These are phyloP conservation scores for Trypanosomatidae sp. DNA, from an alignment of 208 protist species.

Conservation along the genomic window DNA sequence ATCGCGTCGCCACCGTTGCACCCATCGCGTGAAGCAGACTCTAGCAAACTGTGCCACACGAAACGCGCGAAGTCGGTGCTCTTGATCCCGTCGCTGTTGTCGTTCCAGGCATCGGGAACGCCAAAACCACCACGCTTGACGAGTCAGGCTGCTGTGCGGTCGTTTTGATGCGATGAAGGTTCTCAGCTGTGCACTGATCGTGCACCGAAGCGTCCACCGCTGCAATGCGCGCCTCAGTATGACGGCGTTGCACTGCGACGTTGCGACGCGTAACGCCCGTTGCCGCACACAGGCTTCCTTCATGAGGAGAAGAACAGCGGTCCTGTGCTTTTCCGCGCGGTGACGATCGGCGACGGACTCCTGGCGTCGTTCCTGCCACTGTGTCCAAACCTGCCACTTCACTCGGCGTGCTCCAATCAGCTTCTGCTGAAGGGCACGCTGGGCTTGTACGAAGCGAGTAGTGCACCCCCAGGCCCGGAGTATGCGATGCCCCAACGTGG, in stretches of 20 bases:
- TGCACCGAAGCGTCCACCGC: slow-evolving; percentile 3
- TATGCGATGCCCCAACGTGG: slow-evolving; percentile 13
- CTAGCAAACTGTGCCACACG: neutral
- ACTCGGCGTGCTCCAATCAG: slow-evolving; percentile 4
- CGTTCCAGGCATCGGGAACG: neutral
- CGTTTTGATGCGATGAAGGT: neutral
- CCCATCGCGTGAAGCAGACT: slow-evolving; percentile 10
- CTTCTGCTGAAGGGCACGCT: slow-evolving; percentile 7
- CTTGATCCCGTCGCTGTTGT: neutral
- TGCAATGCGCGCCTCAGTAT: neutral
- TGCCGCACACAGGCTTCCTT: neutral
- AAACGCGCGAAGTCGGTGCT: slow-evolving; percentile 3
- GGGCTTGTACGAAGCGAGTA: slow-evolving; percentile 3
- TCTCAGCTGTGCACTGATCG: neutral
- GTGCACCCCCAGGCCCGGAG: slow-evolving; percentile 14
- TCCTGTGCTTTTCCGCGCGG: neutral
- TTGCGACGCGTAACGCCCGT: neutral
- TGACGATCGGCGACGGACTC: slow-evolving; percentile 8
- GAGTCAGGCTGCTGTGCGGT: neutral
- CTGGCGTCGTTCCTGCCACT: slow-evolving; percentile 11
- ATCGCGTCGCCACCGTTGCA: slow-evolving; percentile 7
- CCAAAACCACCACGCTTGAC: slow-evolving; percentile 3
- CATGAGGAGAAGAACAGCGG: slow-evolving; percentile 6
- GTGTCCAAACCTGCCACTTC: slow-evolving; percentile 12
- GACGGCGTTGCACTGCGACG: neutral